These are phyloP conservation scores for Aspergillus eucalypticola DNA, from an alignment of 2,329 filamentous ascomycete species.

Conservation along the genomic window DNA sequence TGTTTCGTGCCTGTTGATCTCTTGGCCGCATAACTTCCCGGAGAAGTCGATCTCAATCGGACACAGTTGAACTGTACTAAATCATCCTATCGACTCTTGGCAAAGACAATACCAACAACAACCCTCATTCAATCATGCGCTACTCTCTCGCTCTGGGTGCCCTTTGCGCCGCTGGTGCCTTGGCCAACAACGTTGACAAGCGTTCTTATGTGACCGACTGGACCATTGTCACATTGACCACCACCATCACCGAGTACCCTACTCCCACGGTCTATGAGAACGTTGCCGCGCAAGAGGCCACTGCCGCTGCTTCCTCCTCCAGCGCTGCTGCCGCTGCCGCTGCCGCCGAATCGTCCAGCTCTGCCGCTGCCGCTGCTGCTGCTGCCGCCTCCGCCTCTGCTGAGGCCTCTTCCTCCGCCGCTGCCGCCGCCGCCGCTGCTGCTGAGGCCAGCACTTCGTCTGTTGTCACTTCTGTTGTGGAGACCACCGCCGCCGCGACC, in stretches of 20 bases:
- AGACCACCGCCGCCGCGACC: background rate
- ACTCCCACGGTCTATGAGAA: constrained; percentile 9
- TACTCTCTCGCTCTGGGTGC: constrained; percentile 38
- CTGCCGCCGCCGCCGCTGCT: background rate
- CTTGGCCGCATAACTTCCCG: constrained; percentile 34
- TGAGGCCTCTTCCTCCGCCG: background rate
- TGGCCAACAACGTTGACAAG: constrained; percentile 38
- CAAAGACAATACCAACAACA: constrained; percentile 12
- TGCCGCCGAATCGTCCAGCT: constrained; percentile 5
- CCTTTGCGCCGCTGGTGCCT: constrained; percentile 37
- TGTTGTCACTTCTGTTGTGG: background rate
- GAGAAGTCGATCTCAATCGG: constrained; percentile 33
- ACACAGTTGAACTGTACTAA: constrained; percentile 37
- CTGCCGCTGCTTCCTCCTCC: background rate
- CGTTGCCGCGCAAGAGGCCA: background rate
- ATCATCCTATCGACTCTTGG: constrained; percentile 13
- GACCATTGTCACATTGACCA: constrained; percentile 39
- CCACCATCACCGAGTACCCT: constrained; percentile 31
- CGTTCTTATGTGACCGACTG: constrained; percentile 36
- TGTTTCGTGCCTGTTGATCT: constrained; percentile 11
- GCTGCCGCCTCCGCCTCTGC: background rate
- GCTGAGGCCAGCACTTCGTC: background rate
- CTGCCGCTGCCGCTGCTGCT: background rate
- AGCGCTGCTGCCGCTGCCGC: background rate
- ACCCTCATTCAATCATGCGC: constrained; percentile 30